Evolutionary conservation across 495 filamentous ascomycete genomes (phyloP), one percentile per base, ranked within the genome.

Genomic region (Xylaria palmicola): DNA sequence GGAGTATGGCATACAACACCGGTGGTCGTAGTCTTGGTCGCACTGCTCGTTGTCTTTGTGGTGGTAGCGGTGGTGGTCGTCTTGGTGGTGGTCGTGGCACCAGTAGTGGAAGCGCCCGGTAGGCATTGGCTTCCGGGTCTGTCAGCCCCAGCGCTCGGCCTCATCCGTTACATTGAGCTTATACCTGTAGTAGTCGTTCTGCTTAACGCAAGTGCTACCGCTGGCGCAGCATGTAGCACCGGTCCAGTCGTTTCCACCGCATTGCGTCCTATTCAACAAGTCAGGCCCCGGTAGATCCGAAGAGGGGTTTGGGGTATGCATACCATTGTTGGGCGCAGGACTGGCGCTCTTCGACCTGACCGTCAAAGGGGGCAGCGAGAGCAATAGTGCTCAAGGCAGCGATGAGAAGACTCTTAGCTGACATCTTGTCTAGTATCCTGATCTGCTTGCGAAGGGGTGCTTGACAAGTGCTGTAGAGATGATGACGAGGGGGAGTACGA

Each of bases 151-250:
- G 39, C 49, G 15, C 29, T 24, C n/a, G 36, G 13, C 30, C 6
- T 30, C 0, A 8, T 34, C 27, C 17, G 34, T 40, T 5, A 27
- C 22, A 48, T 39, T 13, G 5, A 27, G 40, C 30, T 32, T 13
- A 34, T 62, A 50, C 59, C 59, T 62, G 66, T 85, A 85, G 50
- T 70, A 85, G 6, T 68, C 53, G 61, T 80, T 83, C 48, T 68
- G 64, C 34, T 63, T 67, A 40, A 68, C 66, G 68, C 82, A 85
- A 49, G 69, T 68, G 44, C 72, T 79, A 53, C 76, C 73, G 2
- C 76, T 63, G 0, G 56, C 65, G 56, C 82, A 85, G 59, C 72
- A 79, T 4, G 79, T 84, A 5, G 79, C 53, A 8, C 81, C 82
- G 44, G 68, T 62, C 68, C 72, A 84, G 32, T 71, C 69, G 30